These are phyloP conservation scores for Fragaria iinumae DNA, from an alignment of 306 rosid genomes.

Conservation along the genomic window DNA sequence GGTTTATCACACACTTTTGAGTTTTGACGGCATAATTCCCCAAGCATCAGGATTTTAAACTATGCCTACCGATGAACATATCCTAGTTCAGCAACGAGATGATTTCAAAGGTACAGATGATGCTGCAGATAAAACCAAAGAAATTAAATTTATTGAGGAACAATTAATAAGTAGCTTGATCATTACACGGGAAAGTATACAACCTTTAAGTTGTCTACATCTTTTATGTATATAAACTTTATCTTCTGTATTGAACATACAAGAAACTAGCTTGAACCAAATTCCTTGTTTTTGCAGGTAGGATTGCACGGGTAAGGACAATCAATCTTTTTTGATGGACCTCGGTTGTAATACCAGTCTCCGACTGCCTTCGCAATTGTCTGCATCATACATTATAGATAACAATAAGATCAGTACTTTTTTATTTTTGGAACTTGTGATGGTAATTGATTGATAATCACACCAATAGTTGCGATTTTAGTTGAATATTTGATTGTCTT, in stretches of 20 bases:
- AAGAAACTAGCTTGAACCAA: constrained; percentile 24
- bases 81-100: background rate
- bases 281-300: constrained; percentile 57
- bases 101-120: background rate
- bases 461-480: background rate
- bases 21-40: background rate
- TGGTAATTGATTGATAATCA: background rate
- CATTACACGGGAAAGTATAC: background rate
- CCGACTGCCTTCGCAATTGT: constrained; percentile 72
- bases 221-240: background rate
- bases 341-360: constrained; percentile 71
- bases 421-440: background rate
- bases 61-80: background rate
- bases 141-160: background rate
- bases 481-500: constrained; percentile 14
- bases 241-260: background rate
- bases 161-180: background rate
- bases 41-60: background rate
- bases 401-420: background rate
- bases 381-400: constrained; percentile 38
- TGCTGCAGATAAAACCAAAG: background rate
- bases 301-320: constrained; percentile 92
- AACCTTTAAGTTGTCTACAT: background rate
- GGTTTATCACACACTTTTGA: background rate
- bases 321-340: constrained; percentile 57